A percentile compares a stretch with the other conserved stretches of the same genome.
These are phyloP conservation scores for Phytopythium vexans DNA, from an alignment of 352 stramenopile species.

Conservation along the genomic window DNA sequence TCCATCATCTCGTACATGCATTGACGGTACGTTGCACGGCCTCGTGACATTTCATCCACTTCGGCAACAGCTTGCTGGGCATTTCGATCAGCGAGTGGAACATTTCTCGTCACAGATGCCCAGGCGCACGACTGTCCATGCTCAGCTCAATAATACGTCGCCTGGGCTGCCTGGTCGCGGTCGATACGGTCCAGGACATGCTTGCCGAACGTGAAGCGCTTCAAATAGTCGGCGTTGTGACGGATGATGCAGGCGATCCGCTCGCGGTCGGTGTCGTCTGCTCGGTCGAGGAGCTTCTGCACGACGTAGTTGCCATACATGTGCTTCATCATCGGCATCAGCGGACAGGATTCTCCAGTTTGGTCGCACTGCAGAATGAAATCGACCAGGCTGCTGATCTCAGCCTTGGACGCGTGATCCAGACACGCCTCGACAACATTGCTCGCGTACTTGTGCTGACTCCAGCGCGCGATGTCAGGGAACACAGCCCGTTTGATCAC, in stretches of 20 bases:
- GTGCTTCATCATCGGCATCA: slow-evolving; percentile 95
- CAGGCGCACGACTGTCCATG: too few relatives aligned
- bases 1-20: too few relatives aligned
- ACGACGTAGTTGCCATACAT: slow-evolving; percentile 97
- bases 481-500: slow-evolving; percentile 86
- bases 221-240: slow-evolving; percentile 89
- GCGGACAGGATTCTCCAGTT: slow-evolving; percentile 56
- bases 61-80: too few relatives aligned
- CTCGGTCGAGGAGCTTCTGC: slow-evolving; percentile 94
- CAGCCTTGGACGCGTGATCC: slow-evolving; percentile 78
- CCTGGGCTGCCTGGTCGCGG: slow-evolving; percentile 17
- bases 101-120: too few relatives aligned
- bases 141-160: slow-evolving; percentile 24
- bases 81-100: too few relatives aligned
- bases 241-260: slow-evolving; percentile 90
- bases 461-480: slow-evolving; percentile 88
- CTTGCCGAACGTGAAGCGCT: slow-evolving; percentile 92
- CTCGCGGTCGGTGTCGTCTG: slow-evolving; percentile 78
- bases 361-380: slow-evolving; percentile 78
- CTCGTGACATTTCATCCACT: too few relatives aligned
- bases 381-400: slow-evolving; percentile 80
- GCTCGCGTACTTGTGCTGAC: slow-evolving; percentile 94
- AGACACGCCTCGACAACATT: slow-evolving; percentile 96
- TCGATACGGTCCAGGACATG: slow-evolving; percentile 83
- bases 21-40: too few relatives aligned